phyloP scores from a whole-genome alignment of 202 grass and related monocot species.

The Schoenoplectus triqueter region DNA sequence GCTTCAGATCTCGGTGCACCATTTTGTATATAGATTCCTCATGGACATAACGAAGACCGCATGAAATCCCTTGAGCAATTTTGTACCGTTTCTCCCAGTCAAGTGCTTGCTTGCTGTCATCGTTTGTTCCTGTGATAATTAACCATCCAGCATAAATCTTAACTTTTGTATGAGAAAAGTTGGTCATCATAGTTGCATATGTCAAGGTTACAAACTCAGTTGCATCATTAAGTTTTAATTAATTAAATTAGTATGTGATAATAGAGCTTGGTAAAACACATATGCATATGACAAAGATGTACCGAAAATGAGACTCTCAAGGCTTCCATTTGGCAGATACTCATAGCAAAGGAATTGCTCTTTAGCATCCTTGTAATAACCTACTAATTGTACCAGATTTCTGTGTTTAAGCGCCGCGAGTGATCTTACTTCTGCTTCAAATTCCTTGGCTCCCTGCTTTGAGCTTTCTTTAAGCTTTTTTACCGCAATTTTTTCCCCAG shows the following conservation, averaged over 20 bases:
- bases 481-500: constrained; percentile 41
- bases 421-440: constrained; percentile 46
- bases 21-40: constrained; percentile 18
- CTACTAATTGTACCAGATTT: constrained; percentile 52
- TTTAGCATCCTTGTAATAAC: constrained; percentile 50
- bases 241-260: too few species aligned
- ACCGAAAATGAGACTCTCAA: constrained; percentile 44
- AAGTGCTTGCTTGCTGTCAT: background rate
- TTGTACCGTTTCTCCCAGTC: background rate
- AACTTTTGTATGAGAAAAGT: background rate
- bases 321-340: constrained; percentile 56
- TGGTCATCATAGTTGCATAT: too few species aligned
- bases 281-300: background rate
- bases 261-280: background rate
- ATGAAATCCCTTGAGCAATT: background rate
- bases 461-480: constrained; percentile 48
- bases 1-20: constrained; percentile 15
- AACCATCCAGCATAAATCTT: background rate
- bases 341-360: constrained; percentile 48
- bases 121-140: background rate
- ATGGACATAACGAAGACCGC: background rate
- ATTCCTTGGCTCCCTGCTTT: constrained; percentile 47
- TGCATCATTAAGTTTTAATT: background rate
- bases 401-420: constrained; percentile 47
- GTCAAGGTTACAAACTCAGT: background rate